phyloP scores from a whole-genome alignment of 169 alveolate species.

The Plasmodium gaboni region DNA sequence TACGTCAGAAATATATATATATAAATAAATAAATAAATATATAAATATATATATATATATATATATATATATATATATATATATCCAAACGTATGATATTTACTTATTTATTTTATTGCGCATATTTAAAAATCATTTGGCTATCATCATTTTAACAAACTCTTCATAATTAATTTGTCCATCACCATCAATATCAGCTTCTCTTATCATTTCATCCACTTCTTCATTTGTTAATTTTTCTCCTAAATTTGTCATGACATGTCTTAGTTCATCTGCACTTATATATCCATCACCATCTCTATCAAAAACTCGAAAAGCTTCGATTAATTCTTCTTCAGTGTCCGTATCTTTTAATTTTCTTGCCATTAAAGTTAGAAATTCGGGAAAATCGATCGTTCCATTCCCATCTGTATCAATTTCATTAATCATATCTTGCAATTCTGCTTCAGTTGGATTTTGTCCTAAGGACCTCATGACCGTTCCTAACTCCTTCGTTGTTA shows the following conservation, averaged over 20 bases:
- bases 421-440: constrained; percentile 95
- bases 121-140: constrained; percentile 88
- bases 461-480: constrained; percentile 97
- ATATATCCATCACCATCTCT: constrained; percentile 98
- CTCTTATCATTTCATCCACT: constrained; percentile 99
- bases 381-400: constrained; percentile 98
- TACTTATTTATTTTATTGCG: not conserved
- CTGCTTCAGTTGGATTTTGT: constrained; percentile 98
- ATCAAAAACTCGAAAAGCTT: constrained; percentile 98
- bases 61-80: constrained; percentile 4
- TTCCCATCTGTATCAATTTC: constrained; percentile 96
- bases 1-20: not conserved
- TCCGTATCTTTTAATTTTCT: constrained; percentile 99
- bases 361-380: constrained; percentile 98
- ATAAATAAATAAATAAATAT: constrained; percentile 1
- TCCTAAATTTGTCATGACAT: constrained; percentile 99
- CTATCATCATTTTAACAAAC: constrained; percentile 98
- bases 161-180: constrained; percentile 99
- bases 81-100: constrained; percentile 2
- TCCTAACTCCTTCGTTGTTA: constrained; percentile 96
- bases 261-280: constrained; percentile 98
- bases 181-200: constrained; percentile 99
- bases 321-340: constrained; percentile 99
- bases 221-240: constrained; percentile 99
- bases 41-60: constrained; percentile 4